Evolutionary conservation across 805 yeast genomes (phyloP).

Genomic region (Teunomyces kruisii): DNA sequence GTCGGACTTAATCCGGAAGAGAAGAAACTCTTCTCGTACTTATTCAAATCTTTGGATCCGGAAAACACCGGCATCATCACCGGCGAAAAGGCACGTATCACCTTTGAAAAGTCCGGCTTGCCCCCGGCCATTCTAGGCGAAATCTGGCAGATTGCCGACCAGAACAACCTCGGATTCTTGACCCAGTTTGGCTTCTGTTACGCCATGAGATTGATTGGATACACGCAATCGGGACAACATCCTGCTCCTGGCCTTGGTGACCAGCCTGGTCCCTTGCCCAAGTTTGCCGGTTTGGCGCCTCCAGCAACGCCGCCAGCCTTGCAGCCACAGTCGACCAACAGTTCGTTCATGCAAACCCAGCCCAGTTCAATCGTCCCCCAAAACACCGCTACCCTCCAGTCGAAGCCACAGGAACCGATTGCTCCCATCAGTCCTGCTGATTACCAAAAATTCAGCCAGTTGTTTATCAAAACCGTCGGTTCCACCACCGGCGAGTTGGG

Average conservation of each 20-base stretch:
- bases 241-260: constrained; percentile 54
- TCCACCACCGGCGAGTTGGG: constrained; percentile 57
- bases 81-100: constrained; percentile 80
- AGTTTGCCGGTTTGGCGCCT: constrained; percentile 41
- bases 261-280: constrained; percentile 63
- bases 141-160: constrained; percentile 94
- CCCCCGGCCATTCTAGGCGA: constrained; percentile 79
- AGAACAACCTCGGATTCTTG: constrained; percentile 80
- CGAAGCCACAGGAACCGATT: constrained; percentile 34
- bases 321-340: constrained; percentile 36
- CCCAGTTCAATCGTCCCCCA: constrained; percentile 38
- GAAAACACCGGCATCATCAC: constrained; percentile 79
- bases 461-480: constrained; percentile 67
- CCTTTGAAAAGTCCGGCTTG: constrained; percentile 83
- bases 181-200: constrained; percentile 77
- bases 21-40: constrained; percentile 65
- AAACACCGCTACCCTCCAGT: constrained; percentile 34
- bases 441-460: constrained; percentile 60
- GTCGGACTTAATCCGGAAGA: constrained; percentile 71
- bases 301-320: constrained; percentile 14
- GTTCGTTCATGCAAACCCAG: constrained; percentile 42
- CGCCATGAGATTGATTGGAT: constrained; percentile 88
- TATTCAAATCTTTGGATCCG: constrained; percentile 77
- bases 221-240: constrained; percentile 71
- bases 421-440: constrained; percentile 57